Conservation (phyloP, 768 basidiomycete species). For the Rickenella mellea region DNA sequence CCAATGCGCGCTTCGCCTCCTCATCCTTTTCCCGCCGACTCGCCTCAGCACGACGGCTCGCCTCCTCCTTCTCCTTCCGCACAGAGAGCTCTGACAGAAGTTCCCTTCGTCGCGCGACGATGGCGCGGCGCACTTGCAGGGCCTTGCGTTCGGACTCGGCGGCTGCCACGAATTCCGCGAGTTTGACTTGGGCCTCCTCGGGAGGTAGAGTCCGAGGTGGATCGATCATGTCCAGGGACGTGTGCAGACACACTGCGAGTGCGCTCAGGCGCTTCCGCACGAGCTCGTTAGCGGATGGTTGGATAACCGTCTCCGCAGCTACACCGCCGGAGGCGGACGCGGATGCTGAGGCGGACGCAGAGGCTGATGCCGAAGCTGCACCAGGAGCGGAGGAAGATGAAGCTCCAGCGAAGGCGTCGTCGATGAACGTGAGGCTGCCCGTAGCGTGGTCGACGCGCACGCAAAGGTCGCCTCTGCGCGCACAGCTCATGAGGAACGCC, state of each 20-base stretch:
- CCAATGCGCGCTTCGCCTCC: slow-evolving; percentile 47
- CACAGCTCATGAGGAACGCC: slow-evolving; percentile 89
- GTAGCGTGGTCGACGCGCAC: slow-evolving; percentile 85
- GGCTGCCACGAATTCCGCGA: slow-evolving; percentile 49
- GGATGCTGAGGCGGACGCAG: slow-evolving; percentile 26
- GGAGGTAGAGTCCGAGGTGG: slow-evolving; percentile 31
- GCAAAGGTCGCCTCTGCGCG: slow-evolving; percentile 74
- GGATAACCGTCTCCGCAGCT: slow-evolving; percentile 38
- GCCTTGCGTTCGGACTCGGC: slow-evolving; percentile 70
- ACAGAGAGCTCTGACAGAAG: slow-evolving; percentile 75
- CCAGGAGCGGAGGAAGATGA: slow-evolving; percentile 19
- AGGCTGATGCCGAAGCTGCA: slow-evolving; percentile 22
- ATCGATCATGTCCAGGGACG: slow-evolving; percentile 51
- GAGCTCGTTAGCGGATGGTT: slow-evolving; percentile 63
- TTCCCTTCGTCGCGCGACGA: slow-evolving; percentile 81
- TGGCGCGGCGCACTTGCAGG: slow-evolving; percentile 64
- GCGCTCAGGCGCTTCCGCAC: slow-evolving; percentile 71
- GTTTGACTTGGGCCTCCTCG: slow-evolving; percentile 49
- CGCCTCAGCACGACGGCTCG: slow-evolving; percentile 64
- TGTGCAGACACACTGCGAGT: slow-evolving; percentile 66
- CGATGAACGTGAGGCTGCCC: slow-evolving; percentile 76
- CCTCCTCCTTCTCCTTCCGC: slow-evolving; percentile 84
- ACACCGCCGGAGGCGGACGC: slow-evolving; percentile 24
- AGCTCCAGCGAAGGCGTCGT: slow-evolving; percentile 47
- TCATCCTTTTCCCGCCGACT: slow-evolving; percentile 60